These are phyloP conservation scores for Saccharum officinarum DNA, from an alignment of 176 grass and related monocot species.

Conservation along the genomic window DNA sequence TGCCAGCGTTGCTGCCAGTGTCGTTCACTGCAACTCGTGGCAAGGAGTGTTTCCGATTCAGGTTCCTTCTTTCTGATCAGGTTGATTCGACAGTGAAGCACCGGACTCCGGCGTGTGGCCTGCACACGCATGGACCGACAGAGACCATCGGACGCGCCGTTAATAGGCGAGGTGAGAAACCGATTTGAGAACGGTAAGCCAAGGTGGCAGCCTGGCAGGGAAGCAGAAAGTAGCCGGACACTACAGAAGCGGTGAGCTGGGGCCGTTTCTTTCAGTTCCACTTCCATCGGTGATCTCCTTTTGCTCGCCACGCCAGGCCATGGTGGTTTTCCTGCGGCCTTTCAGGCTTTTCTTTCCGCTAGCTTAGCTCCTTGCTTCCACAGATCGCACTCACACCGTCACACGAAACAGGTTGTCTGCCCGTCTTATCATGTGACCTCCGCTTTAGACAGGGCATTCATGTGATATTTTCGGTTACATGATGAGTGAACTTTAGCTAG, in stretches of 20 bases:
- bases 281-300: neutral
- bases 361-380: neutral
- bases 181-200: neutral
- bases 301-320: neutral
- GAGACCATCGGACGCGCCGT: neutral
- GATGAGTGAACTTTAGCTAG: neutral
- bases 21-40: neutral
- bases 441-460: neutral
- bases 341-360: neutral
- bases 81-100: too few relatives aligned
- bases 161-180: neutral
- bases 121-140: neutral
- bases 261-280: neutral
- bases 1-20: neutral
- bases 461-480: neutral
- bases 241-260: neutral
- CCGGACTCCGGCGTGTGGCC: neutral
- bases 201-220: neutral
- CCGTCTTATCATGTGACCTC: neutral
- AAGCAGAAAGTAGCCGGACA: neutral
- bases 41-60: neutral
- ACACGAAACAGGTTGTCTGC: neutral
- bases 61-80: neutral
- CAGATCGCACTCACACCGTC: neutral
- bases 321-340: neutral